Percentiles rank a stretch among this genome's conserved stretches.
These are phyloP conservation scores for Wolfiporia cocos DNA, from an alignment of 1,284 basidiomycete genomes.

Conservation along the genomic window DNA sequence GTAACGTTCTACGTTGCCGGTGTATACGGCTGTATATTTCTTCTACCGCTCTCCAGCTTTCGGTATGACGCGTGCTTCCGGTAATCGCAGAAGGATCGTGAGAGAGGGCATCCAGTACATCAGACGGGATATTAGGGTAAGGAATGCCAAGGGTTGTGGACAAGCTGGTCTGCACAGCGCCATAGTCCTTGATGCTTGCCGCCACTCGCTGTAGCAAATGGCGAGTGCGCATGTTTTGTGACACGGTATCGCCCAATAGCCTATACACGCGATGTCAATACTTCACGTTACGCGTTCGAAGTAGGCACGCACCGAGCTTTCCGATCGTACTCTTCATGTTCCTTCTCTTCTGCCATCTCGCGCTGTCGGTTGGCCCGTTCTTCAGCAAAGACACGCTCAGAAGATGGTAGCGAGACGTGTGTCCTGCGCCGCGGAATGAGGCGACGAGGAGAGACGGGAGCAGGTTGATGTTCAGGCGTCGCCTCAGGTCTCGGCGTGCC, in stretches of 20 bases:
- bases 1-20: slow-evolving; percentile 52
- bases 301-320: slow-evolving; percentile 46
- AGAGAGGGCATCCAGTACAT: slow-evolving; percentile 63
- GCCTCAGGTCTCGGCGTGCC: slow-evolving; percentile 8
- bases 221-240: slow-evolving; percentile 59
- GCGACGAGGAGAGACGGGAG: slow-evolving; percentile 3
- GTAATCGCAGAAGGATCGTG: slow-evolving; percentile 73
- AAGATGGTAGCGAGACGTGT: slow-evolving; percentile 23
- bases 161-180: slow-evolving; percentile 46
- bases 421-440: slow-evolving; percentile 16
- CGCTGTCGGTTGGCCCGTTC: slow-evolving; percentile 31
- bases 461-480: slow-evolving; percentile 1
- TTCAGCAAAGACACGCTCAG: slow-evolving; percentile 11
- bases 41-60: slow-evolving; percentile 65
- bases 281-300: slow-evolving; percentile 1
- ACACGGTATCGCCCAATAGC: slow-evolving; percentile 46
- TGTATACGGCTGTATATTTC: slow-evolving; percentile 58
- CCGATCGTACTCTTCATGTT: slow-evolving; percentile 49
- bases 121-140: slow-evolving; percentile 46
- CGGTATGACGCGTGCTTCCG: slow-evolving; percentile 46
- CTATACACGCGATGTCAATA: slow-evolving; percentile 28
- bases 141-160: slow-evolving; percentile 40
- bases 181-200: slow-evolving; percentile 54
- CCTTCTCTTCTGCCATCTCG: slow-evolving; percentile 42
- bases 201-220: slow-evolving; percentile 62